Base-by-base conservation (phyloP, 129 eudicot species). In the Smallanthus sonchifolius region DNA sequence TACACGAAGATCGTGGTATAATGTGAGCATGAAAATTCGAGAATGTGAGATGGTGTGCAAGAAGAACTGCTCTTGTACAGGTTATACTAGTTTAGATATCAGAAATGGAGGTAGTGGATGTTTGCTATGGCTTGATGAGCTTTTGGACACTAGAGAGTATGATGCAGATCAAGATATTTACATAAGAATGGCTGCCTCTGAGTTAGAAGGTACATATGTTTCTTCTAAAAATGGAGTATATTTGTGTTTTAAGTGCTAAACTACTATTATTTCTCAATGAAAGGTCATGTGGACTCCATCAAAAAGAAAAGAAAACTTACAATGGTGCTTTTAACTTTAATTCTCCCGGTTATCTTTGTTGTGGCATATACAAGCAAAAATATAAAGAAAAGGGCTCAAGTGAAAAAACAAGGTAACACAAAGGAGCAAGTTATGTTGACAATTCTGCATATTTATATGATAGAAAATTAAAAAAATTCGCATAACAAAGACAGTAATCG, bases 91-190 rank as follows among this genome's bases (percentile, higher is more conserved):
- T 59, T 15, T 75, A 17, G 78, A 80, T 62, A 69, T 72, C 1
- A 72, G 79, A 7, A 69, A 73, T 20, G 70, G 75, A 0, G 87
- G 91, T 13, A 82, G 79, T 65, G 91, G 91, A 37, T 87, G 91
- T n/a, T 16, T 75, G 24, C 5, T 75, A n/a, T 75, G 79, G 79
- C 49, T 75, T 75, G 61, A 52, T 37, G 73, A 75, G 49, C 49
- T 75, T 13, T 8, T 35, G 37, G 79, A 75, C 67, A 65, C 40
- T 4, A 75, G 52, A 51, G 73, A 75, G 34, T 65, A 16, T 57
- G 61, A 47, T 30, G 34, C 17, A 56, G 45, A 47, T 4, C 79
- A 75, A 11, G 75, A 42, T 64, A 68, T 82, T 32, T 77, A 77
- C 60, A 71, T 82, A 56, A 76, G 37, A 76, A 60, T 76, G 55